phyloP scores from a whole-genome alignment of 352 stramenopile species.

The Pythium dissimile region DNA sequence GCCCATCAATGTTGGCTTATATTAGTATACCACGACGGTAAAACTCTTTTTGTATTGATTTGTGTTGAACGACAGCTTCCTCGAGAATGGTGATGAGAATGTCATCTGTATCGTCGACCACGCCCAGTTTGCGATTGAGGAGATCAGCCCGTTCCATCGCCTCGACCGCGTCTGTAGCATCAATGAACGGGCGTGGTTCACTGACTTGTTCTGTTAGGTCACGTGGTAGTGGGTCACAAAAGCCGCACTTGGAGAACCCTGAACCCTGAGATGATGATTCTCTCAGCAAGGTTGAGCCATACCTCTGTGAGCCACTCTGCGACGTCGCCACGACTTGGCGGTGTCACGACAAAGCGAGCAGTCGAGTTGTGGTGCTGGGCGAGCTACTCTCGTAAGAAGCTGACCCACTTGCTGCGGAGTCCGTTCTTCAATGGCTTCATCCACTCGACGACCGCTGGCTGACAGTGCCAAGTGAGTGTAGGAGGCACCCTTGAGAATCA shows the following conservation, averaged over 20 bases:
- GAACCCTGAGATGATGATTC: slow-evolving; percentile 9
- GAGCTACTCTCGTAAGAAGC: slow-evolving; percentile 2
- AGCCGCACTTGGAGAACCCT: slow-evolving; percentile 7
- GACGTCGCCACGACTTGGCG: slow-evolving; percentile 1
- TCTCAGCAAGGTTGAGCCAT: background rate
- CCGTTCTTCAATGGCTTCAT: slow-evolving; percentile 21
- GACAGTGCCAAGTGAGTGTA: slow-evolving; percentile 16
- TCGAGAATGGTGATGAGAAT: too few species aligned
- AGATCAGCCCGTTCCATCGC: background rate
- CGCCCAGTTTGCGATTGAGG: background rate
- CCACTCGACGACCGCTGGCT: slow-evolving; percentile 22
- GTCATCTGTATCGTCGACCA: background rate
- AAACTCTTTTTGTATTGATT: background rate
- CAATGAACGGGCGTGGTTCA: background rate
- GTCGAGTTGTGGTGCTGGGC: background rate
- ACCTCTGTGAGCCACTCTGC: background rate
- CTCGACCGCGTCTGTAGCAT: background rate
- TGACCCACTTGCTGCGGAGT: slow-evolving; percentile 9
- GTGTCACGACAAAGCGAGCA: background rate
- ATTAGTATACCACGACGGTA: background rate
- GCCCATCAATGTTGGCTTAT: background rate
- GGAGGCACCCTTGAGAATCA: slow-evolving; percentile 12
- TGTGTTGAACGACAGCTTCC: background rate
- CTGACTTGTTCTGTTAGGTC: background rate
- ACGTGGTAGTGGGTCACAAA: background rate